A percentile compares a stretch with the other conserved stretches of the same genome.
These are phyloP conservation scores for Aspergillus sp. DNA, from an alignment of 2,329 filamentous ascomycete species.

Conservation along the genomic window DNA sequence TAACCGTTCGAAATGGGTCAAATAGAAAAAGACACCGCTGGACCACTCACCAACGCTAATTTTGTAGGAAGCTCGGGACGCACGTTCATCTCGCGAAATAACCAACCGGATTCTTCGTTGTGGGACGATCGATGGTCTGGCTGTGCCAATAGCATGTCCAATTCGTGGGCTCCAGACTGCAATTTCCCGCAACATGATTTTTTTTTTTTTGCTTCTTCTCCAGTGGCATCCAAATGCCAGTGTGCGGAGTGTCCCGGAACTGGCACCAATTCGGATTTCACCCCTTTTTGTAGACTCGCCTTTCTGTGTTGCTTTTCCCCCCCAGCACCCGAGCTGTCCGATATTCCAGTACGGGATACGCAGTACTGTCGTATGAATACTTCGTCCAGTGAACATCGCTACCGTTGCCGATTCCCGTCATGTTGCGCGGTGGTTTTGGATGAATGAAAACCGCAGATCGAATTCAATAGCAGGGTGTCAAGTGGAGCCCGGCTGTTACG, in stretches of 20 bases:
- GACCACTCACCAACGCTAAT: not conserved
- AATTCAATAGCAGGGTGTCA: not conserved
- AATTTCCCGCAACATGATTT: not conserved
- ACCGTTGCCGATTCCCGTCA: not conserved
- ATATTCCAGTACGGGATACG: no score
- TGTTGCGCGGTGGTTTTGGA: not conserved
- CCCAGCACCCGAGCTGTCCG: not conserved
- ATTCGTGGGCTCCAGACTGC: not conserved
- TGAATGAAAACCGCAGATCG: not conserved
- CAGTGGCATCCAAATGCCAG: no score
- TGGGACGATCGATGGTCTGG: not conserved
- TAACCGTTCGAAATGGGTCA: not conserved
- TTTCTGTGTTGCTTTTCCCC: not conserved
- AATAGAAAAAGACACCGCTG: not conserved
- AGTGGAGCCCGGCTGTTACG: not conserved
- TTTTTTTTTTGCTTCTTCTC: not conserved
- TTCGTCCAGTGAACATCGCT: not conserved
- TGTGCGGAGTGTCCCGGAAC: not conserved
- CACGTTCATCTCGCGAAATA: not conserved
- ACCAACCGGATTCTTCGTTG: not conserved
- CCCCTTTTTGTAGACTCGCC: not conserved
- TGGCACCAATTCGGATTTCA: no score
- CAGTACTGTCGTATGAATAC: not conserved
- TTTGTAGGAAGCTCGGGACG: not conserved
- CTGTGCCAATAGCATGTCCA: not conserved